phyloP scores from a whole-genome alignment of 176 grass and related monocot species.

The Guadua angustifolia region DNA sequence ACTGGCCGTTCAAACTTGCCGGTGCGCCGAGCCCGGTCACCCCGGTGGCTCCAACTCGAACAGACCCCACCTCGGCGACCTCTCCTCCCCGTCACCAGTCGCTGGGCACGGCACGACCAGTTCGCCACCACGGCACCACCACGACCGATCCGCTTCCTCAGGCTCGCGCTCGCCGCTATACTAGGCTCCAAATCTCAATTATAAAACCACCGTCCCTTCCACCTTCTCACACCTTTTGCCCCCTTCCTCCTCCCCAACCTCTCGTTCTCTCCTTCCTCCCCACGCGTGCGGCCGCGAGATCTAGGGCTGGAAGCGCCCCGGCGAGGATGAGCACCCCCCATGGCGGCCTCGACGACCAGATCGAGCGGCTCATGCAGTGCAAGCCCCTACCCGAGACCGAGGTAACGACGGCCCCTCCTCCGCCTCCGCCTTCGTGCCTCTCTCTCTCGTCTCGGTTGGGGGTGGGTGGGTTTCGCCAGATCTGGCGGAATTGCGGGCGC shows the following conservation, averaged over 20 bases:
- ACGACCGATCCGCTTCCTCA: neutral
- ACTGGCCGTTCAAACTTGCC: no score
- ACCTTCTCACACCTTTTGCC: conserved; percentile 34
- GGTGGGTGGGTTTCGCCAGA: conserved; percentile 18
- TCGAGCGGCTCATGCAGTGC: conserved; percentile 98
- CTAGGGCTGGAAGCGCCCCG: conserved; percentile 58
- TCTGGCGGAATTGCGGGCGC: conserved; percentile 32
- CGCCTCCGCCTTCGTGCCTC: neutral
- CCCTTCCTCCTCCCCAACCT: neutral
- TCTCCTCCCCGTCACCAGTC: neutral
- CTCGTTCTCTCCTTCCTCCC: neutral
- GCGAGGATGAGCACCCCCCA: conserved; percentile 64
- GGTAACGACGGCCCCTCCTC: conserved; percentile 27
- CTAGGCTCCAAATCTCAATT: conserved; percentile 39
- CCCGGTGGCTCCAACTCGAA: neutral
- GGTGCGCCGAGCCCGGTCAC: no score
- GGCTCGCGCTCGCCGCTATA: neutral
- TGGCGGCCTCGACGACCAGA: conserved; percentile 93
- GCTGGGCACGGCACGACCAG: neutral
- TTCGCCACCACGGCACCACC: conserved; percentile 19
- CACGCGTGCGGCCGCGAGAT: conserved; percentile 47
- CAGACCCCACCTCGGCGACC: neutral
- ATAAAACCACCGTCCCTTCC: conserved; percentile 53
- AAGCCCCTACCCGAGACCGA: conserved; percentile 90
- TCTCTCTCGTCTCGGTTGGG: neutral